Conservation (phyloP, 2,329 filamentous ascomycete genomes). For the Teratosphaeria nubilosa region DNA sequence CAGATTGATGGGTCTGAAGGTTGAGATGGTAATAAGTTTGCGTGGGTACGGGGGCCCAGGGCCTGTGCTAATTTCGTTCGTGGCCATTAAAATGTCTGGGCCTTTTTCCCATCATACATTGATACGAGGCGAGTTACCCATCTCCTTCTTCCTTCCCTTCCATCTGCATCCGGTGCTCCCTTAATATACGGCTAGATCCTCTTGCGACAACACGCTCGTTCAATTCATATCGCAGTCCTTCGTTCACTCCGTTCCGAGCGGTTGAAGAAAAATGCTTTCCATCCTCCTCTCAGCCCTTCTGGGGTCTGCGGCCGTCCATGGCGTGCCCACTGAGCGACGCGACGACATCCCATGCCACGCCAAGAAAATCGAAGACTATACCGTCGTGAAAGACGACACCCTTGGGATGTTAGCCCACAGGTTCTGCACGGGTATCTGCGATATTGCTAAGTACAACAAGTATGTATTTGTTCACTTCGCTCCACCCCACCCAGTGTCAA, state of each 20-base stretch:
- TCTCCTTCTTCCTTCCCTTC: not conserved
- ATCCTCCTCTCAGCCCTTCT: not conserved
- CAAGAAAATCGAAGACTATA: not conserved
- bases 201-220: no score
- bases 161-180: not conserved
- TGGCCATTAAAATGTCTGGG: no score
- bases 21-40: no score
- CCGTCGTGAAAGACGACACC: not conserved
- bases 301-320: not conserved
- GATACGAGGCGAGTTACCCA: no score
- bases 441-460: not conserved
- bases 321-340: not conserved
- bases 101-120: no score
- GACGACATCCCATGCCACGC: not conserved
- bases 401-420: not conserved
- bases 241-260: no score
- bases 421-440: not conserved
- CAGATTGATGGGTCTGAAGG: no score
- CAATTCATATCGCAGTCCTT: no score
- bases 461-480: not conserved
- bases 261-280: not conserved
- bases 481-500: no score
- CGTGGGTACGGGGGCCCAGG: no score
- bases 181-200: not conserved
- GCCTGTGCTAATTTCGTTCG: no score